Evolutionary conservation across 208 protist genomes (phyloP), one percentile per base, ranked within the genome.

Genomic region (Acanthamoeba healyi): DNA sequence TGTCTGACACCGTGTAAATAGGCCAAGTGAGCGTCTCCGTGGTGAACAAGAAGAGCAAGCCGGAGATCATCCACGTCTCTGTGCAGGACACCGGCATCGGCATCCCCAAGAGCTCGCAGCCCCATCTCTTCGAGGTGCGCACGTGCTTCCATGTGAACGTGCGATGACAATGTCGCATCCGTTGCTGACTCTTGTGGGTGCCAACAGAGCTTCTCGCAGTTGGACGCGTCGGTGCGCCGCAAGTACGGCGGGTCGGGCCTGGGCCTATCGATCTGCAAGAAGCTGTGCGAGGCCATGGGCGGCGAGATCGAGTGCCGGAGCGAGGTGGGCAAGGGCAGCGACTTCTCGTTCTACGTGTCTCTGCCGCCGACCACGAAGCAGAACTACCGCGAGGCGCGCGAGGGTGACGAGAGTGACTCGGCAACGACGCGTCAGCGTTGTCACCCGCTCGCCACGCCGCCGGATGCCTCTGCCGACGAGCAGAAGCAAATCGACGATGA

Each of bases 241-340:
- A 89, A 87, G 82, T 96, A 96, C 63, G 96, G 79, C 29, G 96
- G 96, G 17, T 94, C 96, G 19, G 96, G 96, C 34, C 56, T 97
- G 0, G 96, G 96, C 26, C 56, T 97, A 14, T 72, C 93, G 24
- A 96, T 97, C 10, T 88, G 87, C 24, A 94, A 96, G 79, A 44
- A 94, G 61, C 95, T 97, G 34, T 79, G 81, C 63, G 65, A 96
- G 34, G 56, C 97, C 17, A 87, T 87, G 79, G 79, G 79, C 36
- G 79, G 79, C 79, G 32, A 61, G n/a, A 87, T 87, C 79, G 49
- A 87, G 46, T 51, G 40, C 46, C 79, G 17, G 7, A 63, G 46
- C 46, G 79, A 87, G 79, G 79, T 87, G 10, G 79, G 79, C 17
- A 87, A 87, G 49, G 79, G 79, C 42, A 87, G 79, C 79, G 49